A percentile compares a stretch with the other conserved stretches of the same genome.
These are phyloP conservation scores for Penicillium capsulatum DNA, from an alignment of 2,329 filamentous ascomycete species.

Conservation along the genomic window DNA sequence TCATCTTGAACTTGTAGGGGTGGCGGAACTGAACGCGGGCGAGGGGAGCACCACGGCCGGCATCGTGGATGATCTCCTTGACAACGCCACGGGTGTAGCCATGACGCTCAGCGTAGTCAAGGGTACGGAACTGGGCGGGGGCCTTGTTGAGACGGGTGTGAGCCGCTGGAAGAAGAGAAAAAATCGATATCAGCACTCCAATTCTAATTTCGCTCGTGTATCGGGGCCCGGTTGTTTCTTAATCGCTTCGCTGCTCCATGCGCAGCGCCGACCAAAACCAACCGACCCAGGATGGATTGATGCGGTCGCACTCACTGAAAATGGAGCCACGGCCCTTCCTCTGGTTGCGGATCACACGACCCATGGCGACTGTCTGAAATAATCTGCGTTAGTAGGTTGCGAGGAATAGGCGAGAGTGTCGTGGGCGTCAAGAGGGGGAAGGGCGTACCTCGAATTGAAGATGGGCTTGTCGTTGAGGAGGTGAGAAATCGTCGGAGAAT, in stretches of 20 bases:
- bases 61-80: constrained; percentile 99
- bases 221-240: constrained; percentile 7
- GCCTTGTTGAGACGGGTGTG: constrained; percentile 92
- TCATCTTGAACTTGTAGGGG: constrained; percentile 96
- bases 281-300: constrained; percentile 19
- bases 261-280: constrained; percentile 13
- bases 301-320: constrained; percentile 60
- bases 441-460: constrained; percentile 44
- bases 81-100: constrained; percentile 96
- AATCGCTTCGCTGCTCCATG: constrained; percentile 14
- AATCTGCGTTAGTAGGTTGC: constrained; percentile 35
- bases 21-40: constrained; percentile 96
- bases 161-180: constrained; percentile 54
- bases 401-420: constrained; percentile 25
- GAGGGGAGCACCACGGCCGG: constrained; percentile 95
- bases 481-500: constrained; percentile 40
- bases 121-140: constrained; percentile 89
- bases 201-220: constrained; percentile 10
- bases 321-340: constrained; percentile 73
- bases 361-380: constrained; percentile 49
- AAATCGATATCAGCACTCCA: constrained; percentile 33
- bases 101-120: constrained; percentile 96
- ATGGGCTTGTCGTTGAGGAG: constrained; percentile 42
- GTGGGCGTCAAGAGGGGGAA: constrained; percentile 26
- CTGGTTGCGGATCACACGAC: constrained; percentile 74